A percentile compares a stretch with the other conserved stretches of the same genome.
Conservation (phyloP, 257 asterid genomes). For the Solanum piurae region DNA sequence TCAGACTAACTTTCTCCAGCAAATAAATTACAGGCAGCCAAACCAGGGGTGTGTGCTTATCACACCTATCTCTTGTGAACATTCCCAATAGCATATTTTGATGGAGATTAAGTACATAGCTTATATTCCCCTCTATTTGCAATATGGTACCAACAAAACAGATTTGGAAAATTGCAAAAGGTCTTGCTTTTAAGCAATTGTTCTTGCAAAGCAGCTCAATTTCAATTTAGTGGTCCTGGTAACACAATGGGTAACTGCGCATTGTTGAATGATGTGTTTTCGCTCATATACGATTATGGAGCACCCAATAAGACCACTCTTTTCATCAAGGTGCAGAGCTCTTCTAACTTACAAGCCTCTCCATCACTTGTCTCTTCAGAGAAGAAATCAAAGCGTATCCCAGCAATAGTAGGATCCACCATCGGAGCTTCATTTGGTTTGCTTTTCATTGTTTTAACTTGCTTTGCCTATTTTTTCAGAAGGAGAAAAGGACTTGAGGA, state of each 20-base stretch:
- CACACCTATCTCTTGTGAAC: conserved; percentile 5
- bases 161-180: conserved; percentile 8
- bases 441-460: neutral
- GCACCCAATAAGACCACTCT: neutral
- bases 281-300: neutral
- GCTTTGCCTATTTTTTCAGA: neutral
- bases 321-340: conserved; percentile 7
- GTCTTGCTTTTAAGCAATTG: conserved; percentile 6
- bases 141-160: neutral
- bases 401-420: neutral
- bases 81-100: neutral
- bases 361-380: neutral
- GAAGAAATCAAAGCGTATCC: neutral
- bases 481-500: neutral
- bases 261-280: conserved; percentile 1
- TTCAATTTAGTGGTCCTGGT: neutral
- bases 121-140: neutral
- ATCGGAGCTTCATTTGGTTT: neutral
- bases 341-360: neutral
- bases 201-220: conserved; percentile 14
- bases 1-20: neutral
- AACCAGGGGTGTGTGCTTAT: neutral
- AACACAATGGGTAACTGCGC: neutral
- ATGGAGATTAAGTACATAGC: neutral
- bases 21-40: neutral